These are phyloP conservation scores for Cercophora scortea DNA, from an alignment of 495 filamentous ascomycete genomes.

Conservation along the genomic window DNA sequence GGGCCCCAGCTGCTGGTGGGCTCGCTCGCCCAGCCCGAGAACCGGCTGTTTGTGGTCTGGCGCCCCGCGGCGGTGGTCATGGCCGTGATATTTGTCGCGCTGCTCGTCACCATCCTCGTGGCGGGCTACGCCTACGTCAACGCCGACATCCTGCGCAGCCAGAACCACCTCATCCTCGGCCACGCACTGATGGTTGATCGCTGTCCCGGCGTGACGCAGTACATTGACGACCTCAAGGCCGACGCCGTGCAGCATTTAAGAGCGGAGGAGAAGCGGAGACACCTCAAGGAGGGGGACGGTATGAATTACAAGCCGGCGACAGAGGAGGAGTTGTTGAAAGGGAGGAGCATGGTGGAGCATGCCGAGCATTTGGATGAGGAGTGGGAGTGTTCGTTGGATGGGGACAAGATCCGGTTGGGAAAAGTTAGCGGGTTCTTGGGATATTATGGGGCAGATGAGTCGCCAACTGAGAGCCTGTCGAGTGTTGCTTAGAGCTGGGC, in stretches of 20 bases:
- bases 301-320: background rate
- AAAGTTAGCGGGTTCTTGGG: too few relatives aligned
- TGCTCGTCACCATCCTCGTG: background rate
- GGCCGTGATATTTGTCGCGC: background rate
- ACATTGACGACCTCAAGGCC: background rate
- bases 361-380: background rate
- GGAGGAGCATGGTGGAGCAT: background rate
- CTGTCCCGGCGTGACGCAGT: background rate
- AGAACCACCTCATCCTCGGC: background rate
- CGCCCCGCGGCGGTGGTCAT: background rate
- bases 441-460: too few relatives aligned
- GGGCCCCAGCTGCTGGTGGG: background rate
- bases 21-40: background rate
- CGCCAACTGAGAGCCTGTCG: too few relatives aligned
- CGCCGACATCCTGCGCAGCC: background rate
- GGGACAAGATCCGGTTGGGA: background rate
- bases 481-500: too few relatives aligned
- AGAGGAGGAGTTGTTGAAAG: background rate
- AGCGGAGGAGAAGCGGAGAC: background rate
- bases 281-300: background rate
- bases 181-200: background rate
- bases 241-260: background rate
- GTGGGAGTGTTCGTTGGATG: background rate
- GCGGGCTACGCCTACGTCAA: background rate
- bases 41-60: background rate